Evolutionary conservation across 2,329 filamentous ascomycete genomes (phyloP), one percentile per base, ranked within the genome.

Genomic region (Coniochaeta prunicola): DNA sequence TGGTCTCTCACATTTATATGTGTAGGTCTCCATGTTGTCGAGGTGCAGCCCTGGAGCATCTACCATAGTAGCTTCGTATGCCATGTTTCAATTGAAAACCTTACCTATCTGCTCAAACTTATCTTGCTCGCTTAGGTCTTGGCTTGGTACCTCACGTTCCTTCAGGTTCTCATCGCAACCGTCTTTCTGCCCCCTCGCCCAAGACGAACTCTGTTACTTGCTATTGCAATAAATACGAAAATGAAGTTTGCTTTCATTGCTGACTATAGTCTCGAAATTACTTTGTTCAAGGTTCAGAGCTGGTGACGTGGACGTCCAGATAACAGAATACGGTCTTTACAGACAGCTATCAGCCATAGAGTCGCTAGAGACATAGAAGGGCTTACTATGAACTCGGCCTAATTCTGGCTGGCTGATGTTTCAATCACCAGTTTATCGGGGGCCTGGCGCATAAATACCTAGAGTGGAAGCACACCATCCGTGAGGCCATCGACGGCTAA

Each of bases 401-500:
- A 9, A 54, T 54, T 19, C 26, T 31, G 42, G 12, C 38, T 19
- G 38, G 38, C 38, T 42, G n/a, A n/a, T n/a, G n/a, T n/a, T n/a
- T n/a, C n/a, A n/a, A n/a, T n/a, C n/a, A n/a, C n/a, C n/a, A 24
- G 38, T 48, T 28, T 13, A 21, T 19, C 3, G 6, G 21, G 13
- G 19, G 42, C 13, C 4, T 17, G 28, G 50, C 50, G 59, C 59
- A 60, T 58, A 26, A 61, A 50, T 4, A 6, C n/a, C 13, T 26
- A 54, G 50, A 61, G 50, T 61, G 50, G 48, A 53, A 33, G 58
- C 57, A 59, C 56, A 54, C 55, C 56, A 57, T 57, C 57, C 55
- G 50, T 33, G 26, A 54, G 28, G 31, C 4, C 50, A 31, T 33
- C 50, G 8, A 54, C 50, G 50, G 50, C 8, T 54, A 54, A 54